Evolutionary conservation across 2,329 filamentous ascomycete species (phyloP), one percentile per base, ranked within the genome.

Genomic region (Aureobasidium sp.): DNA sequence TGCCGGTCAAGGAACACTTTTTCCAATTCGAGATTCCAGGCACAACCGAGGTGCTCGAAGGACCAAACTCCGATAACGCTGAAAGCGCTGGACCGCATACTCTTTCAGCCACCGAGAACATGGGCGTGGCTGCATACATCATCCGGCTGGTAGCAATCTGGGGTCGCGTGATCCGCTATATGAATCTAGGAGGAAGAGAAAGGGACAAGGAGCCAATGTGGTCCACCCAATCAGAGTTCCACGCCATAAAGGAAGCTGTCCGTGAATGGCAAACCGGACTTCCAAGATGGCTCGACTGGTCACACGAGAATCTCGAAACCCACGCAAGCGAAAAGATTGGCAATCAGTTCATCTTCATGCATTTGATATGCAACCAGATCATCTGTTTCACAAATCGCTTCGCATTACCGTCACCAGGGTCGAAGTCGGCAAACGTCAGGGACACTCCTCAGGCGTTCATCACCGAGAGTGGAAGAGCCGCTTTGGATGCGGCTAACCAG

Each of bases 71-170:
- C 3, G 85, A 87, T 64, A 81, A 84, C 0, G 81, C 85, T 8
- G 78, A 84, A 0, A 79, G 81, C 3, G 84, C 87, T 48, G 82
- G 84, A n/a, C 86, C 84, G 3, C 84, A 88, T 65, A 73, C 86
- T 20, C 81, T 81, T 34, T 83, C 90, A 66, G 81, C 88, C 1
- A 86, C 82, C 68, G 86, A 89, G 8, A 97, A 96, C 70, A 96
- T 97, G 91, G 94, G 93, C 2, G 91, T 96, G 5, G 89, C 91
- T 1, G 91, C 93, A 12, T 96, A 95, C 74, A 89, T 94, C 70
- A 88, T 97, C 65, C 86, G 90, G 22, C 82, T 88, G 2, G 89
- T 97, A 64, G 86, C 91, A 1, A 79, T 96, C 36, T 97, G 93
- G 92, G 94, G 94, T 5, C 86, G 87, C 53, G 87, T 97, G 53